phyloP scores from a whole-genome alignment of 495 filamentous ascomycete species.

The Penicillium herquei region DNA sequence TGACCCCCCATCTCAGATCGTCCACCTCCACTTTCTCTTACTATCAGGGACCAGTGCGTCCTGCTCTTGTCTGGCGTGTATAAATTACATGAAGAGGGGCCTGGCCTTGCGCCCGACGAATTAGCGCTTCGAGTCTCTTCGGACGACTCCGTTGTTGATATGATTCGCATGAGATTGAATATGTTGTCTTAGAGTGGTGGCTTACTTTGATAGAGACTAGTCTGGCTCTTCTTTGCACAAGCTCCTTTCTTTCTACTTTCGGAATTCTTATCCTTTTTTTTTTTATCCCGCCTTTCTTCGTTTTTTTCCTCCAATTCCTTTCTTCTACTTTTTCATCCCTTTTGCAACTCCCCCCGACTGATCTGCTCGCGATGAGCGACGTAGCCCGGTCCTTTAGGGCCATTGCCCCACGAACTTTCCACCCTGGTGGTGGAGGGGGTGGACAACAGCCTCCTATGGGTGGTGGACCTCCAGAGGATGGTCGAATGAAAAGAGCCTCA shows the following conservation, averaged over 20 bases:
- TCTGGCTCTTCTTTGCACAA: not conserved
- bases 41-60: slow-evolving; percentile 7
- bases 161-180: slow-evolving; percentile 14
- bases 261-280: not conserved
- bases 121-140: not conserved
- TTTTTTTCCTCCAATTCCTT: slow-evolving; percentile 5
- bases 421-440: slow-evolving; percentile 14
- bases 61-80: slow-evolving; percentile 1
- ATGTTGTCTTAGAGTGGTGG: slow-evolving; percentile 4
- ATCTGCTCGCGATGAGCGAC: slow-evolving; percentile 28
- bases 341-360: slow-evolving; percentile 1
- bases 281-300: not conserved
- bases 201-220: slow-evolving; percentile 4
- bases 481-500: slow-evolving; percentile 39
- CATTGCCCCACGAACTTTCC: slow-evolving; percentile 33
- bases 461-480: slow-evolving; percentile 26
- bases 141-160: slow-evolving; percentile 7
- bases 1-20: slow-evolving; percentile 21
- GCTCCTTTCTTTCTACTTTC: slow-evolving; percentile 1
- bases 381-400: slow-evolving; percentile 31
- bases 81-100: slow-evolving; percentile 4
- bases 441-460: slow-evolving; percentile 12
- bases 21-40: slow-evolving; percentile 13
- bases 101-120: not conserved
- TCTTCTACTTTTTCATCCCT: not conserved